These are phyloP conservation scores for Carex myosuroides DNA, from an alignment of 176 grass and related monocot species.

Conservation along the genomic window DNA sequence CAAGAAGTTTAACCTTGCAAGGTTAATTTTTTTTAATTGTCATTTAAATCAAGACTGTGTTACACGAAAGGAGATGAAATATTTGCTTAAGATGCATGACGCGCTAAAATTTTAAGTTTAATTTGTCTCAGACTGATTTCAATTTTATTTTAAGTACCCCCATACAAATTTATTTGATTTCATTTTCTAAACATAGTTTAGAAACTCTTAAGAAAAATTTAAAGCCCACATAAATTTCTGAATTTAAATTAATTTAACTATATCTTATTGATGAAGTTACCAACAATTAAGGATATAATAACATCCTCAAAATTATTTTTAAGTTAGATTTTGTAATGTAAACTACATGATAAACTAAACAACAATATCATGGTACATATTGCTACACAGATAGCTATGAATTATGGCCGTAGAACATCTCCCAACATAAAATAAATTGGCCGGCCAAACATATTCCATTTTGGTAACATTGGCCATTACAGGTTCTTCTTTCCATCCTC, in stretches of 20 bases:
- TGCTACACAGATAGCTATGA: background rate
- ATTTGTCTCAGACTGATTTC: too few species aligned
- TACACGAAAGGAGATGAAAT: too few species aligned
- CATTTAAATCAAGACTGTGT: too few species aligned
- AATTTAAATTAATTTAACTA: background rate
- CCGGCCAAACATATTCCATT: constrained; percentile 24
- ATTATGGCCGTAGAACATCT: background rate
- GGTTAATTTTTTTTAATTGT: too few species aligned
- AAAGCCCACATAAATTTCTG: background rate
- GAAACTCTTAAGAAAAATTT: too few species aligned
- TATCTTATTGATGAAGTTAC: background rate
- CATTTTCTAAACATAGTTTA: too few species aligned
- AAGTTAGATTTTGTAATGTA: background rate
- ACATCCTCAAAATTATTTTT: background rate
- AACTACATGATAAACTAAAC: background rate
- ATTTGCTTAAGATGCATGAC: too few species aligned
- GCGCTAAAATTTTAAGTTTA: too few species aligned
- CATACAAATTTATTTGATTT: too few species aligned
- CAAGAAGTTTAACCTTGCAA: too few species aligned
- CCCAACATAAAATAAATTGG: background rate
- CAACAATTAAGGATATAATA: background rate
- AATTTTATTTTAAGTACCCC: too few species aligned
- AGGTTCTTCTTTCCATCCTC: background rate
- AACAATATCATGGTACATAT: background rate
- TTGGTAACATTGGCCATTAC: constrained; percentile 20